Conservation (phyloP, 1,139 yeast species). For the Debaryomyces robertsiae region DNA sequence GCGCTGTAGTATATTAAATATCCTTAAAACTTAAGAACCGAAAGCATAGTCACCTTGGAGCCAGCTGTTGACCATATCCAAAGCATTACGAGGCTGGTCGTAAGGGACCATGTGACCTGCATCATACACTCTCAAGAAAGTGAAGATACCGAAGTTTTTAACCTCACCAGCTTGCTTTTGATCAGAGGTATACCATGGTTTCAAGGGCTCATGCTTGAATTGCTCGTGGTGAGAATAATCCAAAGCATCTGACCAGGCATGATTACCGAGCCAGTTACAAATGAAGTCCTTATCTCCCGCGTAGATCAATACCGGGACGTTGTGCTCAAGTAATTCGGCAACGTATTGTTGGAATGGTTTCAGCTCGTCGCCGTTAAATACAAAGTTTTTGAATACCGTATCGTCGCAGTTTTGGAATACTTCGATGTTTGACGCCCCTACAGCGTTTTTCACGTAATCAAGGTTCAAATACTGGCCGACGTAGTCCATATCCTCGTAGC, state of each 20-base stretch:
- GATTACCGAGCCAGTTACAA: slow-evolving; percentile 46
- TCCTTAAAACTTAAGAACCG: slow-evolving; percentile 5
- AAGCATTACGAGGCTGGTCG: slow-evolving; percentile 74
- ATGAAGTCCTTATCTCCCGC: slow-evolving; percentile 45
- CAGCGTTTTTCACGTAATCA: slow-evolving; percentile 59
- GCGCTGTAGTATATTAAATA: too few relatives aligned
- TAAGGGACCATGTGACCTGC: slow-evolving; percentile 83
- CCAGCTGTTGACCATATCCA: slow-evolving; percentile 84
- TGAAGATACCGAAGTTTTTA: slow-evolving; percentile 54
- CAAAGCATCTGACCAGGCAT: slow-evolving; percentile 36
- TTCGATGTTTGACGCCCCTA: slow-evolving; percentile 61
- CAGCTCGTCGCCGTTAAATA: slow-evolving; percentile 60
- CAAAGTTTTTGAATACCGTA: slow-evolving; percentile 57
- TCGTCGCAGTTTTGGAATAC: slow-evolving; percentile 58
- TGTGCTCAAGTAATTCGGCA: slow-evolving; percentile 57
- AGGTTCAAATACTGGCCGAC: slow-evolving; percentile 61
- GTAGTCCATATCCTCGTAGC: slow-evolving; percentile 60
- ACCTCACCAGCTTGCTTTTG: slow-evolving; percentile 61
- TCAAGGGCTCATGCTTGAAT: slow-evolving; percentile 30
- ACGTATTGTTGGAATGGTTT: slow-evolving; percentile 68
- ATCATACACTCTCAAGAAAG: slow-evolving; percentile 63
- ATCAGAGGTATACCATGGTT: slow-evolving; percentile 43
- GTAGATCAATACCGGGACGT: slow-evolving; percentile 39
- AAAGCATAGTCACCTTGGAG: slow-evolving; percentile 50
- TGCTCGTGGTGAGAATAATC: slow-evolving; percentile 30